phyloP scores from a whole-genome alignment of 2,329 filamentous ascomycete species.

The Colletotrichum eremochloae region DNA sequence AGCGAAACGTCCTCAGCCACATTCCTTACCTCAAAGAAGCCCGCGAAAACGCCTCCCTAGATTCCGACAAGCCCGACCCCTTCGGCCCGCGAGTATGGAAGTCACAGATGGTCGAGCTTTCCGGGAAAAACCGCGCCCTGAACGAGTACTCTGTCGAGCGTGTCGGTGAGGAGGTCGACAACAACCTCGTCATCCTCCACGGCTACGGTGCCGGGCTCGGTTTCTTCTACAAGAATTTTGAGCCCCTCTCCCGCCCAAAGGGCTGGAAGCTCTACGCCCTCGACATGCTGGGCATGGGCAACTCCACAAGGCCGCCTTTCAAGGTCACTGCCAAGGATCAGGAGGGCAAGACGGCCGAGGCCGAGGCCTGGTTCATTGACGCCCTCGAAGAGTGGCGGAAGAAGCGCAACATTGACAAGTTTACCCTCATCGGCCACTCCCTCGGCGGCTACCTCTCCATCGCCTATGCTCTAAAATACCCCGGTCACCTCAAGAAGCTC shows the following conservation, averaged over 20 bases:
- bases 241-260: constrained; percentile 80
- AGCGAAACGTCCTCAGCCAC: constrained; percentile 88
- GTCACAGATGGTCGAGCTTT: constrained; percentile 84
- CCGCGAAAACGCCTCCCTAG: constrained; percentile 70
- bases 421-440: constrained; percentile 93
- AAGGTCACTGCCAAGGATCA: constrained; percentile 86
- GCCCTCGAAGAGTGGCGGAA: constrained; percentile 96
- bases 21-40: constrained; percentile 86
- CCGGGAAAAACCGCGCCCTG: constrained; percentile 86
- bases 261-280: constrained; percentile 90
- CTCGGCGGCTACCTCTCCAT: constrained; percentile 95
- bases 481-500: constrained; percentile 93
- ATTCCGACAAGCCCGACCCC: constrained; percentile 72
- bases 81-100: constrained; percentile 89
- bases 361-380: constrained; percentile 96
- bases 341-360: constrained; percentile 85
- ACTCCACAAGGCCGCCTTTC: constrained; percentile 58
- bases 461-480: constrained; percentile 96
- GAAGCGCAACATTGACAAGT: constrained; percentile 88
- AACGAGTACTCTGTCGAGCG: constrained; percentile 96
- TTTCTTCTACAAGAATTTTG: constrained; percentile 99
- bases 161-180: constrained; percentile 80
- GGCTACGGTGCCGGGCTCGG: constrained; percentile 96
- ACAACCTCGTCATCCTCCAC: constrained; percentile 95
- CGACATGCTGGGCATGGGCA: constrained; percentile 52